Base-by-base conservation (phyloP, 768 basidiomycete species). In the Erythrobasidium yunnanense region DNA sequence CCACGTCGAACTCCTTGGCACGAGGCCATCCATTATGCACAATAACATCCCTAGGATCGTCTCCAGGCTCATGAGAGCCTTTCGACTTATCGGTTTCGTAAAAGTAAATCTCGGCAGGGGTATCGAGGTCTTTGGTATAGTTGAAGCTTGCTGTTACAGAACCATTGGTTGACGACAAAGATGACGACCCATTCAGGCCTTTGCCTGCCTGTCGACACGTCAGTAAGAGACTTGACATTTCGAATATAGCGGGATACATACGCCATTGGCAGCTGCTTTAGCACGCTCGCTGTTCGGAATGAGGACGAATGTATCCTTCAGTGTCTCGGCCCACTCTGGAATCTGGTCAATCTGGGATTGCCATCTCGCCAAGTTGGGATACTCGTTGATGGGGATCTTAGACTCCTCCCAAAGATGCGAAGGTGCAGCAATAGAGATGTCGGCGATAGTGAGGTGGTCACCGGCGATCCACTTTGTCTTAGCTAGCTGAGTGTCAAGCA, bases 111-210 rank as follows among this genome's bases (percentile, higher is more conserved):
- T 7, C 23, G 34, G 54, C 8, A 8, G 54, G 54, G 15, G 25
- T 25, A 13, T 55, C 54, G 23, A 55, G 25, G 27, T 55, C 54
- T 25, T 55, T 55, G 8, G 54, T 55, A 25, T 55, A 55, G 32
- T 55, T 55, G 27, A 55, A 30, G 11, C 7, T 35, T 34, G 54
- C 25, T 18, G 8, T 35, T 18, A 55, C 54, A 30, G 54, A 30
- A 32, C 33, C 54, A 23, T 20, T 45, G 42, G 42, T 45, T 45
- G 42, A 45, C 22, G 42, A 45, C 42, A 45, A 45, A 45, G 42
- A 20, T 15, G 42, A 20, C 42, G 50, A 52, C 8, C 15, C 20
- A 52, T 22, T 20, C 20, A 52, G 22, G 29, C 15, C 13, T 22
- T 22, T 20, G 50, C 29, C 50, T 52, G 7, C 20, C 18, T 52